phyloP scores from a whole-genome alignment of 2,329 filamentous ascomycete species.

The Calonectria ilicicola region DNA sequence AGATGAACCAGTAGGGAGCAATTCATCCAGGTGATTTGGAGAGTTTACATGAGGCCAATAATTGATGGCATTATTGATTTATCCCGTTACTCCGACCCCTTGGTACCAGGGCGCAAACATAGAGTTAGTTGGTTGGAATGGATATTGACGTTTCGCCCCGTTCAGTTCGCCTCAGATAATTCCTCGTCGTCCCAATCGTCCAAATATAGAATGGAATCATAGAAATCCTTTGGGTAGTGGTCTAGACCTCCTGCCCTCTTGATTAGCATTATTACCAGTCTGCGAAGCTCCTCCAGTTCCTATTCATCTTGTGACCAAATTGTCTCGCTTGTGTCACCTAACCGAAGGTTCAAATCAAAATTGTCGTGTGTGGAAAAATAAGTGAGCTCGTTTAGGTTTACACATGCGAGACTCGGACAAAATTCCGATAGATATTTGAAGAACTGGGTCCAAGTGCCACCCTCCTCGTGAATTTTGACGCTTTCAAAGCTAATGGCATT shows the following conservation, averaged over 20 bases:
- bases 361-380: not conserved
- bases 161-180: too few relatives aligned
- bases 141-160: too few relatives aligned
- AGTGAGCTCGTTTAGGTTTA: not conserved
- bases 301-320: not conserved
- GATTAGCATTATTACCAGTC: not conserved
- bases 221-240: not conserved
- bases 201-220: not conserved
- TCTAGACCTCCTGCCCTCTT: not conserved
- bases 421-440: not conserved
- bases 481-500: not conserved
- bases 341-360: not conserved
- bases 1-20: too few relatives aligned
- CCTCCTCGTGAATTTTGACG: not conserved
- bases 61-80: too few relatives aligned
- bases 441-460: not conserved
- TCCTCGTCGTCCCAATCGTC: too few relatives aligned
- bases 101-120: too few relatives aligned
- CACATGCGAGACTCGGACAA: not conserved
- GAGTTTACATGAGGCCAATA: too few relatives aligned
- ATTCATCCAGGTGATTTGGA: too few relatives aligned
- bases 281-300: not conserved
- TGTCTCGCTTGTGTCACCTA: not conserved
- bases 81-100: too few relatives aligned
- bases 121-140: too few relatives aligned